Evolutionary conservation across 2,329 filamentous ascomycete genomes (phyloP).

Genomic region (Fusarium albosuccineum): DNA sequence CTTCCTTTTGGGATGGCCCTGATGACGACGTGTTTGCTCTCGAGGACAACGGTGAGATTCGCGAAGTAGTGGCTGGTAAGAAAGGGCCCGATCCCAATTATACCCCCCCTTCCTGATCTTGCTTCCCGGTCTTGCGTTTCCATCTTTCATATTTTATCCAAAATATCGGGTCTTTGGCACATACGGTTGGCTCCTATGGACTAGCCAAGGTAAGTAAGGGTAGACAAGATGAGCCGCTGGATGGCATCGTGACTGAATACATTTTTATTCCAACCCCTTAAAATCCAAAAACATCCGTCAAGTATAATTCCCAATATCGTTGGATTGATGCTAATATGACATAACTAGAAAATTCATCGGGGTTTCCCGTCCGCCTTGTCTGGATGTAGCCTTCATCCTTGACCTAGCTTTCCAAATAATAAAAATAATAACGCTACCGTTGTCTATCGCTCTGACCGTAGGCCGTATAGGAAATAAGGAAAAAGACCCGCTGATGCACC

Average conservation of each 20-base stretch:
- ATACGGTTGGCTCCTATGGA: not conserved
- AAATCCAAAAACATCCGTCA: too few relatives aligned
- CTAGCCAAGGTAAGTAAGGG: not conserved
- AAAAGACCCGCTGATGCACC: constrained; percentile 30
- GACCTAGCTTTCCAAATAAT: constrained; percentile 9
- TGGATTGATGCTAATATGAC: constrained; percentile 12
- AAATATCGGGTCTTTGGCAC: too few relatives aligned
- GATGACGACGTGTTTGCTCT: not conserved
- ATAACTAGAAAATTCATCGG: constrained; percentile 1
- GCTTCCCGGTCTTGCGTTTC: too few relatives aligned
- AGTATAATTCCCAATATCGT: not conserved
- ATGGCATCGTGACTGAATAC: not conserved
- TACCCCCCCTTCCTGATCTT: too few relatives aligned
- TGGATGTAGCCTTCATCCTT: constrained; percentile 6
- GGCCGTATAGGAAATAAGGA: constrained; percentile 15
- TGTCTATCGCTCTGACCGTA: constrained; percentile 27
- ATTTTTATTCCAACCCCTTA: too few relatives aligned
- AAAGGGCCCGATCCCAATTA: too few relatives aligned
- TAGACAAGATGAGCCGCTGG: not conserved
- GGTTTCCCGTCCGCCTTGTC: not conserved
- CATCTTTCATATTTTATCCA: too few relatives aligned
- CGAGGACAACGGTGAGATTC: not conserved
- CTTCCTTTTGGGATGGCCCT: not conserved
- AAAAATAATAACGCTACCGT: not conserved
- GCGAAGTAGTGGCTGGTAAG: not conserved